phyloP scores from a whole-genome alignment of 208 protist species.

The Trypanosoma avium region DNA sequence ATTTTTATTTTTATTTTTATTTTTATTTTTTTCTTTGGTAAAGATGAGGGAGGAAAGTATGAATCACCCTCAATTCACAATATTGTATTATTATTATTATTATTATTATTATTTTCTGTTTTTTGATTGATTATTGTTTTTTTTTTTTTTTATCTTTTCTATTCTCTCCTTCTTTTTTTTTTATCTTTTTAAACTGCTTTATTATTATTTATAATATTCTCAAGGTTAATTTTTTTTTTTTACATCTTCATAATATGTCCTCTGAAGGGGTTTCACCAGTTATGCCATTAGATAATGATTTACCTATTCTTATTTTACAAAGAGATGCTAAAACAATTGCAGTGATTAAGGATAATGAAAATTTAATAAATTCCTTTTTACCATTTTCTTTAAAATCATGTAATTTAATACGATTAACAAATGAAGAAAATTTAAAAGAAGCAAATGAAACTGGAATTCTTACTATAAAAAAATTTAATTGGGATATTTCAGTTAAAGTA shows the following conservation, averaged over 20 bases:
- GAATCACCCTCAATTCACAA: no score
- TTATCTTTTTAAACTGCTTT: background rate
- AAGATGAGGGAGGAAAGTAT: no score
- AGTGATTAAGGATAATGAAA: slow-evolving; percentile 16
- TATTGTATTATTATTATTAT: no score
- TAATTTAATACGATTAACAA: slow-evolving; percentile 8
- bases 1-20: slow-evolving; percentile 9
- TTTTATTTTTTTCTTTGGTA: no score
- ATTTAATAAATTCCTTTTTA: slow-evolving; percentile 9
- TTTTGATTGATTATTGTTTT: no score
- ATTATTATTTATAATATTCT: no score
- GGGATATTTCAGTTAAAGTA: slow-evolving; percentile 20
- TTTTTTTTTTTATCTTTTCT: slow-evolving; percentile 7
- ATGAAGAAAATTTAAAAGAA: background rate
- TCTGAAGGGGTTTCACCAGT: background rate
- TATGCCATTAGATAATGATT: slow-evolving; percentile 4
- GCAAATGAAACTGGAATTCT: slow-evolving; percentile 10
- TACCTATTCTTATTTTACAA: slow-evolving; percentile 28
- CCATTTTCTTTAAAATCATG: slow-evolving; percentile 36
- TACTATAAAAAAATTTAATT: slow-evolving; percentile 8
- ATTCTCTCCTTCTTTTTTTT: background rate
- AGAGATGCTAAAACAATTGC: slow-evolving; percentile 24
- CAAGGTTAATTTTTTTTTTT: no score
- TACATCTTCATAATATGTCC: no score
- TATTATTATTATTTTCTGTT: no score